phyloP scores from a whole-genome alignment of 148 eudicot genomes.

The Rheum nobile region DNA sequence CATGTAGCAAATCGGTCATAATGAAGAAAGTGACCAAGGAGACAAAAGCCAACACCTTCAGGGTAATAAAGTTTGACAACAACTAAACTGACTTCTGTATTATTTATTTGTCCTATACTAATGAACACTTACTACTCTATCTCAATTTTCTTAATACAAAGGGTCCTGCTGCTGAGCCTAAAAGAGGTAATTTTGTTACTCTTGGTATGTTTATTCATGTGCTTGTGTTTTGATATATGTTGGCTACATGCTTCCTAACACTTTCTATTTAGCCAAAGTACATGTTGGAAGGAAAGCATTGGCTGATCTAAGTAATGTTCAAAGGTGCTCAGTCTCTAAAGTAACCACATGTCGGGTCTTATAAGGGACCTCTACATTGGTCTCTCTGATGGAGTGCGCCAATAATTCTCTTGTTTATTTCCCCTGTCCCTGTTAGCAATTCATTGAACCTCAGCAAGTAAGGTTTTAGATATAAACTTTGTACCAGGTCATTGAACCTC shows the following conservation, averaged over 20 bases:
- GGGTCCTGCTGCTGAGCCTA: constrained; percentile 5
- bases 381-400: too few species aligned
- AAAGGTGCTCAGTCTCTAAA: not conserved
- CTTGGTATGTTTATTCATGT: not conserved
- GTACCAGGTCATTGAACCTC: too few species aligned
- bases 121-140: not conserved
- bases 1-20: not conserved
- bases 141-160: not conserved
- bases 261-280: not conserved
- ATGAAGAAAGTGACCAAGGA: not conserved
- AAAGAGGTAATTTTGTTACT: not conserved
- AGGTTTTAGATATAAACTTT: too few species aligned
- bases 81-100: not conserved
- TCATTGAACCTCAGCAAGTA: too few species aligned
- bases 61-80: not conserved
- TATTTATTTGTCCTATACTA: not conserved
- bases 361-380: too few species aligned
- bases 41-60: not conserved
- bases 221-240: not conserved
- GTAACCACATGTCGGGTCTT: too few species aligned
- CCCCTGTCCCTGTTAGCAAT: too few species aligned
- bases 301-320: constrained; percentile 7
- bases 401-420: too few species aligned
- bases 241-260: not conserved
- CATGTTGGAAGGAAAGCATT: constrained; percentile 5